These are phyloP conservation scores for Rhodotorula sp. DNA, from an alignment of 1,284 basidiomycete genomes.

Conservation along the genomic window DNA sequence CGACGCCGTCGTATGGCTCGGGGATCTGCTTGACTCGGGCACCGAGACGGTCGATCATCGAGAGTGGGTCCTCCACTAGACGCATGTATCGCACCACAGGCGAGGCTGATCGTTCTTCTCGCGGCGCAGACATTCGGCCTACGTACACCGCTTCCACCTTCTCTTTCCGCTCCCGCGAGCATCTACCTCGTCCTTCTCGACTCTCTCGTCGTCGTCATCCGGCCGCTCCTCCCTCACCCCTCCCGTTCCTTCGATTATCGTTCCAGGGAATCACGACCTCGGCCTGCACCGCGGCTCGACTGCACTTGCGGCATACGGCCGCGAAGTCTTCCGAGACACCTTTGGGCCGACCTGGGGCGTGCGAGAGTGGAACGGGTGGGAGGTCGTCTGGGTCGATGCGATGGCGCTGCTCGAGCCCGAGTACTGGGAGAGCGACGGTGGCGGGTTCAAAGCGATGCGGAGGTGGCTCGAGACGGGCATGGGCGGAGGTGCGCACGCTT, in stretches of 20 bases:
- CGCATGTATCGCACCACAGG: neutral
- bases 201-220: conserved; percentile 16
- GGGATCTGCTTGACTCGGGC: conserved; percentile 74
- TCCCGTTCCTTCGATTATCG: conserved; percentile 61
- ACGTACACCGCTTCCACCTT: conserved; percentile 41
- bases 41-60: conserved; percentile 60
- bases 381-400: conserved; percentile 47
- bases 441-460: conserved; percentile 21
- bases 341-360: conserved; percentile 67
- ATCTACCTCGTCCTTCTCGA: conserved; percentile 3
- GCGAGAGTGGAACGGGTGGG: conserved; percentile 67
- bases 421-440: conserved; percentile 12
- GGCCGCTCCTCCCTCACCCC: conserved; percentile 7
- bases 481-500: conserved; percentile 15
- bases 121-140: conserved; percentile 41
- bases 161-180: conserved; percentile 32
- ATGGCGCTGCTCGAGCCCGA: conserved; percentile 45
- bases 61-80: conserved; percentile 61
- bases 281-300: conserved; percentile 55
- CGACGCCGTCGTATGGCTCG: conserved; percentile 74
- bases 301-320: conserved; percentile 54
- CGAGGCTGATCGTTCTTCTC: neutral
- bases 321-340: conserved; percentile 64
- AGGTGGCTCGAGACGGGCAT: conserved; percentile 26
- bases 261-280: conserved; percentile 86